Percentiles rank a stretch among this genome's conserved stretches.
Evolutionary conservation across 768 basidiomycete genomes (phyloP).

Genomic region (Trametes elegans): DNA sequence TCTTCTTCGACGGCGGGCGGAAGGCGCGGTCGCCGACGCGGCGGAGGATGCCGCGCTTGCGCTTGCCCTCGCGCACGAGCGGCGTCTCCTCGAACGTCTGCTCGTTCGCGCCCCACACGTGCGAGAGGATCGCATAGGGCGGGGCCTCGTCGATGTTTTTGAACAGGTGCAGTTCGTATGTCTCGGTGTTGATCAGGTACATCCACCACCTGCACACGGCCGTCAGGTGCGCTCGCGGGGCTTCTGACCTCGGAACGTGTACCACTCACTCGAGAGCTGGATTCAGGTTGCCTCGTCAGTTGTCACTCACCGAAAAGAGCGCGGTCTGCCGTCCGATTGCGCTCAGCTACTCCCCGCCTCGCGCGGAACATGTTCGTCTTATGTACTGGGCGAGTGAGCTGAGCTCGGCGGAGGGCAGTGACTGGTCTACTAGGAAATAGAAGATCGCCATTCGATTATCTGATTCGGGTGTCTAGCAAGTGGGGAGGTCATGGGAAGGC

Average conservation of each 20-base stretch:
- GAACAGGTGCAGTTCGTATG: neutral
- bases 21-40: neutral
- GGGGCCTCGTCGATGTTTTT: neutral
- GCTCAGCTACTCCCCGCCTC: too few species aligned
- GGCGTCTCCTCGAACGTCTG: slow-evolving; percentile 10
- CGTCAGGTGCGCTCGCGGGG: neutral
- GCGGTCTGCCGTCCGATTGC: too few species aligned
- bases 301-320: too few species aligned
- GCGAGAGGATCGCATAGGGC: slow-evolving; percentile 13
- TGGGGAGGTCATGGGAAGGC: too few species aligned
- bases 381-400: too few species aligned
- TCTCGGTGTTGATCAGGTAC: slow-evolving; percentile 6
- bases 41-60: neutral
- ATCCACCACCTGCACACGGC: neutral
- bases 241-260: too few species aligned
- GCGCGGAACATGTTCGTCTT: neutral
- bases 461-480: too few species aligned
- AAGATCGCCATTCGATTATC: neutral
- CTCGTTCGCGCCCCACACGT: slow-evolving; percentile 13
- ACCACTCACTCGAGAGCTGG: too few species aligned
- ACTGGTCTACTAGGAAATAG: neutral
- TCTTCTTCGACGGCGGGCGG: slow-evolving; percentile 3
- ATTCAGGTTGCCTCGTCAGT: too few species aligned
- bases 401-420: neutral
- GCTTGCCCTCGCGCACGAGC: neutral